Base-by-base conservation (phyloP, 1,284 basidiomycete species). In the Termitomyces sp. region DNA sequence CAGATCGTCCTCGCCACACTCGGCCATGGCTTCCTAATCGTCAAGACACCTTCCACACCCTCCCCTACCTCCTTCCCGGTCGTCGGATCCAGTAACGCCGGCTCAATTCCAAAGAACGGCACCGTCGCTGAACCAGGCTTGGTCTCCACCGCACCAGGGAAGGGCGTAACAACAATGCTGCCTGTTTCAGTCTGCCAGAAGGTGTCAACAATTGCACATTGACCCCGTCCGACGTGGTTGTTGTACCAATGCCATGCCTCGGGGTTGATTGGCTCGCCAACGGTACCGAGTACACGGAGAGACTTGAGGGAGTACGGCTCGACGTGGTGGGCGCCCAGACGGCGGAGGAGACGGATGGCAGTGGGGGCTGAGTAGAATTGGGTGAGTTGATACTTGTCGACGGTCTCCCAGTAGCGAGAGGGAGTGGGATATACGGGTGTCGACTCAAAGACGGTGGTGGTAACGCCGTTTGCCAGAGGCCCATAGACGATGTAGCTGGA, bases 201-300 rank as follows among this genome's bases (percentile, higher is more conserved):
- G 1, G 93, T 94, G 72, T 98, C 96, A 54, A 98, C 94, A 61
- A 99, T 90, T 14, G 96, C 93, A 66, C 93, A 97, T 71, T 98
- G 78, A 59, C 75, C 78, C 64, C 83, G 81, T 28, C 96, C 97
- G 52, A 97, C 94, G 66, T 93, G 84, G 65, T 97, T 93, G 71
- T 93, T 91, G 76, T 96, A 97, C 96, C 96, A 98, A 66, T 95
- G 83, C 96, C 97, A 98, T 3, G 96, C 97, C 70, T 98, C 96
- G 26, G 96, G 95, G 74, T 98, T 98, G 78, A 99, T 98, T 5
- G 97, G 97, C 75, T 99, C 96, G 50, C 96, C 97, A 50, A 99
- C 96, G 54, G 81, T 86, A 30, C 96, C 96, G 37, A 99, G 78
- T 18, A 97, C 89, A 56, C 96, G 86, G 55, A 99, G 73, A 31